Percentiles rank a stretch among this genome's conserved stretches.
Conservation (phyloP, 176 grass and related monocot species). For the Pharus latifolius region DNA sequence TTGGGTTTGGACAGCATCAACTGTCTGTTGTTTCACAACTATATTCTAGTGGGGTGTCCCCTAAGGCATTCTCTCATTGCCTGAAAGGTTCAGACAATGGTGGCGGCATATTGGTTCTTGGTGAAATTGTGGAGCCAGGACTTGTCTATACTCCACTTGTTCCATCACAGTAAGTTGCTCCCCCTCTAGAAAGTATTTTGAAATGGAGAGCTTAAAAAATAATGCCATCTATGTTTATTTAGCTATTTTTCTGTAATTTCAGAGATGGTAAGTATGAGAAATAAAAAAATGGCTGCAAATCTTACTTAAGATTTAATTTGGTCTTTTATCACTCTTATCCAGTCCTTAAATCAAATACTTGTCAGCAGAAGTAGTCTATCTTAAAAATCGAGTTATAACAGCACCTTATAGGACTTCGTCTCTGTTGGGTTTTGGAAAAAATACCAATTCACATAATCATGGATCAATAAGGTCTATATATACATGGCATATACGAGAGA, state of each 20-base stretch:
- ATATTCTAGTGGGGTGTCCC: constrained; percentile 54
- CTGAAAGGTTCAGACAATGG: constrained; percentile 88
- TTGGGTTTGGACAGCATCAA: constrained; percentile 85
- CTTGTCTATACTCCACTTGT: constrained; percentile 93
- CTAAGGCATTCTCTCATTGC: constrained; percentile 91
- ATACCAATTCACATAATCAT: no score
- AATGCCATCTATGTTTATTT: constrained; percentile 2
- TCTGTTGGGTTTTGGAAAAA: no score
- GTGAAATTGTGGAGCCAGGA: constrained; percentile 78
- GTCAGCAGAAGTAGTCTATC: neutral
- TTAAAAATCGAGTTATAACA: no score
- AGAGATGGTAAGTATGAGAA: neutral
- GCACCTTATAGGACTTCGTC: no score
- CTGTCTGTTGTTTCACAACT: constrained; percentile 87
- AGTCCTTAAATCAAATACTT: neutral
- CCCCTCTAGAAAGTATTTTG: neutral
- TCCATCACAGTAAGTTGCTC: constrained; percentile 73
- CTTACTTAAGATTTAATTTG: neutral
- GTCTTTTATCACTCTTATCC: neutral
- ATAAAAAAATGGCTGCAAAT: neutral
- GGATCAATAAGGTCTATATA: no score
- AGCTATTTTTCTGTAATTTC: neutral
- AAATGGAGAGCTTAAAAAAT: no score
- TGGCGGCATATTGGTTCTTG: constrained; percentile 91
- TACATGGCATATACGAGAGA: no score